Base-by-base conservation (phyloP, 106 monocot genomes). In the Chionographis japonica region DNA sequence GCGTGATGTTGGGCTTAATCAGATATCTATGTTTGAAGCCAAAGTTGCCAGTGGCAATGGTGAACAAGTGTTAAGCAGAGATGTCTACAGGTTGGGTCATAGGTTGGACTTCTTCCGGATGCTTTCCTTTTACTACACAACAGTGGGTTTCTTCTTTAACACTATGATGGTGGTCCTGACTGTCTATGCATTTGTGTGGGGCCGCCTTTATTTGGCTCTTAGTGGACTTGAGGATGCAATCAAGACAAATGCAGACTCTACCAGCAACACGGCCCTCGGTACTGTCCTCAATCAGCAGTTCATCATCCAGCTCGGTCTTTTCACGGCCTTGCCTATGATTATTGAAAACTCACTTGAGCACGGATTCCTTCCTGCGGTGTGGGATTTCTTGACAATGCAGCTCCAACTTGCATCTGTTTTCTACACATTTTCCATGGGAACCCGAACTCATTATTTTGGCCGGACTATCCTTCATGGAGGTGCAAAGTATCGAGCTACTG, bases 341-440 rank as follows among this genome's bases (percentile, higher is more conserved):
- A 60, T 89, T n/a, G 88, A 89, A 52, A 89, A 89, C 39, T 82
- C 88, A 20, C 74, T 89, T 40, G 88, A 89, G 78, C 85, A 76
- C 54, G 88, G 89, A 8, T 89, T 89, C 58, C 82, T 89, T 61
- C 68, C 68, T 40, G 89, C 89, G 9, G 35, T 89, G 4, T 95
- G 95, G 95, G 91, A 95, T 71, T 94, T 94, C 71, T 65, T 90
- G 56, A 94, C 83, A 64, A 94, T 94, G 94, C 94, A 94, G 72
- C 72, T 94, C 13, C 90, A 94, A 71, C 71, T 94, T 52, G 90
- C 90, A 49, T 94, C 94, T 52, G 74, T 94, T 35, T 94, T 94
- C 67, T 94, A 94, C 65, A 87, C 90, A 9, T 94, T 88, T 53
- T 88, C 88, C 37, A 78, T 88, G 84, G 88, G 88, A 50, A 88